Conservation (phyloP, 257 asterid genomes). For the Jacaranda copaia region DNA sequence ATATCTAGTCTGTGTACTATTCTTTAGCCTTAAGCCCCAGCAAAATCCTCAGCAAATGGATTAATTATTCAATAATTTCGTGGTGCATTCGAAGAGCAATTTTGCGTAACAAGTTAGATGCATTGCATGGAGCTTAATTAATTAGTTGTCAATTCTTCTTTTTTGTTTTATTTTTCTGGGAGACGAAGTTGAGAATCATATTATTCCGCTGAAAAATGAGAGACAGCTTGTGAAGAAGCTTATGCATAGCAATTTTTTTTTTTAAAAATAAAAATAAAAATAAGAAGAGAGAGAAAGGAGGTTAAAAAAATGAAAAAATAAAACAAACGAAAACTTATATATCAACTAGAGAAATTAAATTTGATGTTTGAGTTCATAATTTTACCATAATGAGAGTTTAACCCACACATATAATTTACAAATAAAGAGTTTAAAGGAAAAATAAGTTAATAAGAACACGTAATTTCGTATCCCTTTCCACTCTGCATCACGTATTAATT, state of each 20-base stretch:
- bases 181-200: background rate
- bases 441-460: background rate
- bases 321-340: no score
- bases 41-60: constrained; percentile 10
- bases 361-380: no score
- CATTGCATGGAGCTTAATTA: constrained; percentile 15
- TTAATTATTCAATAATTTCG: background rate
- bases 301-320: no score
- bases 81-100: background rate
- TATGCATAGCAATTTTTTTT: no score
- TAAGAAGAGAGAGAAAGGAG: no score
- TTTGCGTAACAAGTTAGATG: background rate
- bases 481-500: background rate
- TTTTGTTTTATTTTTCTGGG: background rate
- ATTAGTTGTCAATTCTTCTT: background rate
- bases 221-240: no score
- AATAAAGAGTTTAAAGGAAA: background rate
- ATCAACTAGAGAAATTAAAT: no score
- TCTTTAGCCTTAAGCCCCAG: constrained; percentile 18
- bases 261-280: no score
- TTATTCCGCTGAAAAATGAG: background rate
- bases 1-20: background rate
- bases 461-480: background rate
- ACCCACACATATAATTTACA: background rate
- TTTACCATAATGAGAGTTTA: no score